These are phyloP conservation scores for Plasmodium inui DNA, from an alignment of 169 alveolate genomes.

Conservation along the genomic window DNA sequence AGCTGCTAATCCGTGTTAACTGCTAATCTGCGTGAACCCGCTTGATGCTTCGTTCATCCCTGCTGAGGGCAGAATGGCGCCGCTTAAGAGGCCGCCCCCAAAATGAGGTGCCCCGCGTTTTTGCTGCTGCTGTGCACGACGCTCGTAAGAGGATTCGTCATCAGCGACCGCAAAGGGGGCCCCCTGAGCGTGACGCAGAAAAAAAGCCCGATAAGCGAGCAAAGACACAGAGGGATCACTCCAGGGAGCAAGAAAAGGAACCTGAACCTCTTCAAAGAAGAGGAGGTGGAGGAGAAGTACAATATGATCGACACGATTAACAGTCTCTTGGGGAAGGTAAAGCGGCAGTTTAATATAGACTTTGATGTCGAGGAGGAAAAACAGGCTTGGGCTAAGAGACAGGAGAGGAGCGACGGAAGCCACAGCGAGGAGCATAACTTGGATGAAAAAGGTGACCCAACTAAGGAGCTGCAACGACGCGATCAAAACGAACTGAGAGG, in stretches of 20 bases:
- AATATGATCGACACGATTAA: conserved; percentile 59
- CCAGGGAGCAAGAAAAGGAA: background rate
- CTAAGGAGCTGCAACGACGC: background rate
- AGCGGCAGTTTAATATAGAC: conserved; percentile 53
- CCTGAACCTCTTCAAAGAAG: conserved; percentile 48
- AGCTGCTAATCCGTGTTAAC: too few species aligned
- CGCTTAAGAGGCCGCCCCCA: conserved; percentile 8
- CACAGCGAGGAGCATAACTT: background rate
- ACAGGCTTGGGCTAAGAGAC: background rate
- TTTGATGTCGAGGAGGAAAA: conserved; percentile 32
- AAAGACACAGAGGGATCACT: conserved; percentile 1
- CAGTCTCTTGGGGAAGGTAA: conserved; percentile 65
- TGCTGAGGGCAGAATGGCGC: background rate
- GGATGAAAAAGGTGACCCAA: background rate
- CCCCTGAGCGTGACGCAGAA: background rate
- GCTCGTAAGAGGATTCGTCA: conserved; percentile 34
- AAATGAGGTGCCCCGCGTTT: conserved; percentile 13
- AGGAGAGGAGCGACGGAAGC: background rate
- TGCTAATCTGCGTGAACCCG: background rate
- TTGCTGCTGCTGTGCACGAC: conserved; percentile 2
- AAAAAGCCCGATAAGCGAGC: conserved; percentile 9
- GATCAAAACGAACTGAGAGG: conserved; percentile 24
- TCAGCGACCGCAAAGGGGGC: background rate
- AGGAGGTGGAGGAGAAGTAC: conserved; percentile 73
- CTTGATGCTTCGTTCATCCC: background rate